These are phyloP conservation scores for Takakia lepidozioides DNA, from an alignment of 225 moss, liverwort and hornwort species.

Conservation along the genomic window DNA sequence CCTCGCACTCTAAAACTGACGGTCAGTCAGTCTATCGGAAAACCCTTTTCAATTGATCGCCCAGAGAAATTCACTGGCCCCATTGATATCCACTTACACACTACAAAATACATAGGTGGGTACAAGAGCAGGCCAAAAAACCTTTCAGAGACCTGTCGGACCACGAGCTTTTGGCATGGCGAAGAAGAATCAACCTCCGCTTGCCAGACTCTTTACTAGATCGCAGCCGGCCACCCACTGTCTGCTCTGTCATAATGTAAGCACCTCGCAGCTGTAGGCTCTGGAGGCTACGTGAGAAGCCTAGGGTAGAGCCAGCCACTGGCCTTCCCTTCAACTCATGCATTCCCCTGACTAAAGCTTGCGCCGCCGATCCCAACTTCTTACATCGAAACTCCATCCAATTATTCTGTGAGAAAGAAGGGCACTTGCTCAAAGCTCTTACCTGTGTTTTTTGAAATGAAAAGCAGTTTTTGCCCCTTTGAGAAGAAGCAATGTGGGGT, in stretches of 20 bases:
- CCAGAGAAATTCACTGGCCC: too few species aligned
- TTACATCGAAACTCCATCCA: conserved; percentile 14
- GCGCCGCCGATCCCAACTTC: conserved; percentile 15
- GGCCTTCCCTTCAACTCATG: conserved; percentile 14
- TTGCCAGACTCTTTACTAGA: conserved; percentile 17
- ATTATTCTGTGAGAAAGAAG: too few species aligned
- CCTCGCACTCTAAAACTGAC: too few species aligned
- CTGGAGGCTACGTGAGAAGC: conserved; percentile 1
- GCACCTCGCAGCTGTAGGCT: conserved; percentile 26
- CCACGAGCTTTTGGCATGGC: conserved; percentile 75
- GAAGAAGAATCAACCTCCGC: conserved; percentile 54
- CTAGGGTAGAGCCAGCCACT: conserved; percentile 3
- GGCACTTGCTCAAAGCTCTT: conserved; percentile 14
- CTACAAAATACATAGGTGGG: too few species aligned
- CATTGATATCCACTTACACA: too few species aligned
- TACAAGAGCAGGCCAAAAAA: too few species aligned
- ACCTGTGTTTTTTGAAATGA: background rate
- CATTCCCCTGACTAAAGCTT: conserved; percentile 28
- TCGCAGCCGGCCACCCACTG: conserved; percentile 17
- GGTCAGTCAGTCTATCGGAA: too few species aligned
- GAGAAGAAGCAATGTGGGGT: background rate
- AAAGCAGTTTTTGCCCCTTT: background rate
- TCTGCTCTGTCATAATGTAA: conserved; percentile 33
- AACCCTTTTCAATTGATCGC: too few species aligned
- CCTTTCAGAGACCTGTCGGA: conserved; percentile 55